These are phyloP conservation scores for Juglanconis sp. DNA, from an alignment of 2,329 filamentous ascomycete genomes.

Conservation along the genomic window DNA sequence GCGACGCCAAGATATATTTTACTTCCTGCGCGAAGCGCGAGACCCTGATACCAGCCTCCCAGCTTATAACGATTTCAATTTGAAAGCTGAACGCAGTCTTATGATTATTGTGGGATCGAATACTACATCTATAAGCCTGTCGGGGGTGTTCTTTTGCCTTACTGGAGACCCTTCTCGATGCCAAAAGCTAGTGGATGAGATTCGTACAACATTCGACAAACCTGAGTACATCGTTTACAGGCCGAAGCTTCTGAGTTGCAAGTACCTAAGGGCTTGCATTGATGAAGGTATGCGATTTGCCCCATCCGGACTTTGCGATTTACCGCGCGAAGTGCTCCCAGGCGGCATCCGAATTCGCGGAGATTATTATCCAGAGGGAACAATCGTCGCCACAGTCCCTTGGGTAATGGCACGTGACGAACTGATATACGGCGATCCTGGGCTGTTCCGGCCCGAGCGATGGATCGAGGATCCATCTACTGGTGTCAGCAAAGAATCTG, in stretches of 20 bases:
- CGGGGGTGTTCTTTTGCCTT: constrained; percentile 23
- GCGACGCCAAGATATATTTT: constrained; percentile 23
- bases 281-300: constrained; percentile 26
- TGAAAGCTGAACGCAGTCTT: constrained; percentile 20
- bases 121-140: constrained; percentile 20
- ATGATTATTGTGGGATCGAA: constrained; percentile 25
- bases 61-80: constrained; percentile 18
- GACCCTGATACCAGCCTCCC: constrained; percentile 17
- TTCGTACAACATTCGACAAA: constrained; percentile 15
- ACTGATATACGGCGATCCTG: neutral
- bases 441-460: constrained; percentile 23
- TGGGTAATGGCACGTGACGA: constrained; percentile 10
- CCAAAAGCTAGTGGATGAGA: constrained; percentile 19
- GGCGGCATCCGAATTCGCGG: constrained; percentile 21
- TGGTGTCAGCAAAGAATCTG: constrained; percentile 14
- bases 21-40: constrained; percentile 21
- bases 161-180: constrained; percentile 7
- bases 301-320: constrained; percentile 18
- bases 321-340: constrained; percentile 21
- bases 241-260: constrained; percentile 19
- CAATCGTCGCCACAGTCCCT: constrained; percentile 19
- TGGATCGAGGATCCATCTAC: constrained; percentile 21
- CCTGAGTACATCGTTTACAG: constrained; percentile 21
- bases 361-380: constrained; percentile 22
- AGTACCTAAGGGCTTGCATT: constrained; percentile 24